Evolutionary conservation across 2,329 filamentous ascomycete genomes (phyloP).

Genomic region (Verruconis gallopava): DNA sequence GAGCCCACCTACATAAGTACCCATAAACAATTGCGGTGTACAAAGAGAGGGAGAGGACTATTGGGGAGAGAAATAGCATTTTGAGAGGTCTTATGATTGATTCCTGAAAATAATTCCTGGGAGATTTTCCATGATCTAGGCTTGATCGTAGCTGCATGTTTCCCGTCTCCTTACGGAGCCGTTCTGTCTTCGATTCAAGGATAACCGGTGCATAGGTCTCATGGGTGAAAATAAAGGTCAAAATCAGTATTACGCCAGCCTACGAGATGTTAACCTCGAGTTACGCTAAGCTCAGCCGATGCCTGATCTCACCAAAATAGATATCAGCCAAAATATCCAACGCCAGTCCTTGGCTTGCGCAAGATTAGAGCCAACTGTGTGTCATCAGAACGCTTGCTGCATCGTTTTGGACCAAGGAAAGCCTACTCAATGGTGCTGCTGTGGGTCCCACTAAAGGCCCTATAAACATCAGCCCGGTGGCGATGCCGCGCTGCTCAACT

Average conservation of each 20-base stretch:
- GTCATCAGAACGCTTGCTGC: no score
- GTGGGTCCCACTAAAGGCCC: slow-evolving; percentile 7
- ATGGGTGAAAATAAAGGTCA: slow-evolving; percentile 26
- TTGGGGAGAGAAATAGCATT: slow-evolving; percentile 24
- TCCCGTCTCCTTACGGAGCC: slow-evolving; percentile 38
- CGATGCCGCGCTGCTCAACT: slow-evolving; percentile 1
- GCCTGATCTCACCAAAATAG: slow-evolving; percentile 20
- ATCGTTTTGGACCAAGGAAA: no score
- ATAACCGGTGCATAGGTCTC: slow-evolving; percentile 39
- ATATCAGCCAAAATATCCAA: slow-evolving; percentile 34
- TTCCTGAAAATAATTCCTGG: slow-evolving; percentile 28
- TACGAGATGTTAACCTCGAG: no score
- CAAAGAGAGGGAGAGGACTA: slow-evolving; percentile 22
- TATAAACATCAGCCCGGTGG: slow-evolving; percentile 2
- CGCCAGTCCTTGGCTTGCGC: slow-evolving; percentile 30
- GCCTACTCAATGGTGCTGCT: not conserved
- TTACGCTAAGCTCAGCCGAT: no score
- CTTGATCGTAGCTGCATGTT: slow-evolving; percentile 32
- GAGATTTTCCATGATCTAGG: slow-evolving; percentile 24
- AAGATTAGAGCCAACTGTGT: slow-evolving; percentile 35
- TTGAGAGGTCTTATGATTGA: slow-evolving; percentile 29
- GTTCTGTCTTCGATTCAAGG: slow-evolving; percentile 33
- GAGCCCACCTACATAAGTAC: slow-evolving; percentile 16
- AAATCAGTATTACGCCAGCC: not conserved
- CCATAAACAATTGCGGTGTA: slow-evolving; percentile 26